Base-by-base conservation (phyloP, 768 basidiomycete genomes). In the Naematelia encephala region DNA sequence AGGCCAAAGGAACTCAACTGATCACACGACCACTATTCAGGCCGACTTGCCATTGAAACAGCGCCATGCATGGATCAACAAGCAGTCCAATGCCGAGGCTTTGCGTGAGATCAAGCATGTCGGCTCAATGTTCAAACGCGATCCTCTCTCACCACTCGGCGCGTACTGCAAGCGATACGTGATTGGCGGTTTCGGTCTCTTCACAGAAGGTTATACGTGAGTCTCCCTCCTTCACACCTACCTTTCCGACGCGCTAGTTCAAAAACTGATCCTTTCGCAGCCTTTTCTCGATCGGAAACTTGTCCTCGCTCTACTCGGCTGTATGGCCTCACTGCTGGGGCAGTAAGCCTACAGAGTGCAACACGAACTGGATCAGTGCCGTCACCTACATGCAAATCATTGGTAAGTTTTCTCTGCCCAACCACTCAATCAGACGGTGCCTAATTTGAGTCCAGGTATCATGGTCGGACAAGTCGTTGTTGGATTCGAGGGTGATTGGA, bases 221-320 rank as follows among this genome's bases (percentile, higher is more conserved):
- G 63, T 56, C 45, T 12, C 13, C 1, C 22, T 51, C 27, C 50
- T 11, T 51, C 27, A 10, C 46, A 5, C 46, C 46, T 21, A 4
- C 13, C 39, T 51, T 25, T 30, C 3, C 14, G n/a, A 16, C 27
- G 12, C 3, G 1, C 50, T n/a, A n/a, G n/a, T n/a, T n/a, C n/a
- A n/a, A n/a, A n/a, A n/a, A n/a, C n/a, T n/a, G n/a, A n/a, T n/a
- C n/a, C n/a, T n/a, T n/a, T n/a, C 27, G 11, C 39, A 65, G 75
- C 44, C 67, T 80, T 26, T 80, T 80, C 76, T 79, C 78, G 8
- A 79, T 80, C 57, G 78, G 78, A 28, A 80, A 79, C 67, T 66
- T 79, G 23, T 60, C 66, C 0, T 61, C 77, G 0, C 68, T 80
- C 10, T 80, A 77, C 66, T 21, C 60, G 42, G 60, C 66, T 8